These are phyloP conservation scores for Dendrobium officinale DNA, from an alignment of 106 monocot genomes.

Conservation along the genomic window DNA sequence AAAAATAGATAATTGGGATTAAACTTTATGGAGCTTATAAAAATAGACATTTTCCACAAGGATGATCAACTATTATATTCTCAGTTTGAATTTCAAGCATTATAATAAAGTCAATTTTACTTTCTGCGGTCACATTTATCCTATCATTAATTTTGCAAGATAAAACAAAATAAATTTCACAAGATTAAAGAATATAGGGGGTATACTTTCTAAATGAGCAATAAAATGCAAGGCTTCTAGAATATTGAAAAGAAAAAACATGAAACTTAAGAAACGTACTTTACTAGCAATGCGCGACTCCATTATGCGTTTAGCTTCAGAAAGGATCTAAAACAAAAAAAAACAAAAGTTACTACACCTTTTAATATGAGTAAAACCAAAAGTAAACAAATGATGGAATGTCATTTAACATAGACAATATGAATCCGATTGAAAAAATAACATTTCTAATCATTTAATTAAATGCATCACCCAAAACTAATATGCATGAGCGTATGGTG, in stretches of 20 bases:
- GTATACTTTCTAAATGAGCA: neutral
- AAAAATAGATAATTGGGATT: neutral
- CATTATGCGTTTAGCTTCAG: constrained; percentile 92
- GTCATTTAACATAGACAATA: neutral
- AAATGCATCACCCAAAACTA: neutral
- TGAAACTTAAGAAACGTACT: constrained; percentile 18
- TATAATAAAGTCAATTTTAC: neutral
- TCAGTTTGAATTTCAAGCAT: neutral
- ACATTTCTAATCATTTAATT: neutral
- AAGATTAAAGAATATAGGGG: neutral
- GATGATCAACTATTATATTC: neutral
- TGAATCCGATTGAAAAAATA: neutral
- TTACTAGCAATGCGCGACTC: constrained; percentile 61
- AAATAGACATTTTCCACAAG: neutral
- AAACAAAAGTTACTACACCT: neutral
- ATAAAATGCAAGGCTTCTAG: neutral
- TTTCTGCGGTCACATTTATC: neutral
- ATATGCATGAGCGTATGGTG: neutral
- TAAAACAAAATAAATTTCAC: too few relatives aligned
- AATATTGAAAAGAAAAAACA: neutral
- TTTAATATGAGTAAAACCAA: neutral
- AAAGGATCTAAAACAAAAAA: constrained; percentile 50
- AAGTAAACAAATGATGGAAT: neutral
- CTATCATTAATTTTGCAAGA: too few relatives aligned
- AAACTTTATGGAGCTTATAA: neutral